Percentiles rank a stretch among this genome's conserved stretches.
Evolutionary conservation across 768 basidiomycete genomes (phyloP).

Genomic region (Boletellus ananas): DNA sequence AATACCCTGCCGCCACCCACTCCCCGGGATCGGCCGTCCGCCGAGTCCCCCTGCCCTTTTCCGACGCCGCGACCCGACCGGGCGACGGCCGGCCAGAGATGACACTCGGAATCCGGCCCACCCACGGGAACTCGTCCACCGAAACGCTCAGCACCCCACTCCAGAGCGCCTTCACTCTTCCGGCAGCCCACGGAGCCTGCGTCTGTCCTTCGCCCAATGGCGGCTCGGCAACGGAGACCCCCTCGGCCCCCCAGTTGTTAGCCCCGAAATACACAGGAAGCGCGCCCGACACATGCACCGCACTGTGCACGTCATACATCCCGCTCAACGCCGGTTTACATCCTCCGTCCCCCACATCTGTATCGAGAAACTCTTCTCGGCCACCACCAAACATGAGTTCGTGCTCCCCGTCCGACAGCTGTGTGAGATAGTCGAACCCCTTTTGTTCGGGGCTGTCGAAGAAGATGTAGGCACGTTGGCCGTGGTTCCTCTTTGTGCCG

Average conservation of each 20-base stretch:
- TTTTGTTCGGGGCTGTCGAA: slow-evolving; percentile 38
- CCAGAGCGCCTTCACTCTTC: slow-evolving; percentile 56
- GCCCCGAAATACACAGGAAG: slow-evolving; percentile 53
- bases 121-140: slow-evolving; percentile 63
- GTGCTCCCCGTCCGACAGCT: slow-evolving; percentile 43
- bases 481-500: slow-evolving; percentile 27
- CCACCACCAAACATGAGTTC: slow-evolving; percentile 72
- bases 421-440: slow-evolving; percentile 67
- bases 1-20: slow-evolving; percentile 70
- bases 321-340: slow-evolving; percentile 28
- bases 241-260: slow-evolving; percentile 42
- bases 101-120: slow-evolving; percentile 53
- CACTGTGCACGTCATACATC: slow-evolving; percentile 33
- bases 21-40: slow-evolving; percentile 45
- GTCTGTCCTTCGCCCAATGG: slow-evolving; percentile 3
- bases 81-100: slow-evolving; percentile 42
- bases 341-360: slow-evolving; percentile 1
- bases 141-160: slow-evolving; percentile 62
- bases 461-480: slow-evolving; percentile 57
- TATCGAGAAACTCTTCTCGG: slow-evolving; percentile 27
- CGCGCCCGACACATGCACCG: slow-evolving; percentile 45
- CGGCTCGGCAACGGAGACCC: slow-evolving; percentile 12
- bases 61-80: background rate
- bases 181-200: slow-evolving; percentile 35
- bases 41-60: background rate